Conservation (phyloP, 495 filamentous ascomycete species). For the Hypoxylon subgilvum region DNA sequence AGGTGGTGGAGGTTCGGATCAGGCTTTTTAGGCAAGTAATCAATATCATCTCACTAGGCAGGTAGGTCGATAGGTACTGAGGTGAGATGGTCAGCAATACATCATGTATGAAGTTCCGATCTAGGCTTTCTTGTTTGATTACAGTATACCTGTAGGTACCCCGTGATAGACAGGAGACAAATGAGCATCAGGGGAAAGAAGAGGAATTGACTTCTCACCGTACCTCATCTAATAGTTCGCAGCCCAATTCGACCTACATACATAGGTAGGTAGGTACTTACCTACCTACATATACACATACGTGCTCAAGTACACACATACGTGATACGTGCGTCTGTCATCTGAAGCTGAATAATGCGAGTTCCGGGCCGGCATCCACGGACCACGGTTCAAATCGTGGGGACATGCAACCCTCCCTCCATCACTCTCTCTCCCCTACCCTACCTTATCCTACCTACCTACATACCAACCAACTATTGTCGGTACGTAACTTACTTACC, state of each 20-base stretch:
- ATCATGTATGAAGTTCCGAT: too few species aligned
- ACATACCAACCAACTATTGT: too few species aligned
- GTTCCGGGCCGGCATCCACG: not conserved
- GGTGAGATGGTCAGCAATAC: too few species aligned
- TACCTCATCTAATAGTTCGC: not conserved
- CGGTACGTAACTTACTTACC: too few species aligned
- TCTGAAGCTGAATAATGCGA: too few species aligned
- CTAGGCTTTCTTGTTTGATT: too few species aligned
- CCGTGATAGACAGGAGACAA: too few species aligned
- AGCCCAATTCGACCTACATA: constrained; percentile 5
- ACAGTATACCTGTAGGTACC: too few species aligned
- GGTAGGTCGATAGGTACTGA: too few species aligned
- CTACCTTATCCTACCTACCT: not conserved
- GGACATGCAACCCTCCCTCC: not conserved
- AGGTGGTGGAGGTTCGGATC: constrained; percentile 23
- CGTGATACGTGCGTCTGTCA: too few species aligned
- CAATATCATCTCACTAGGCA: constrained; percentile 12
- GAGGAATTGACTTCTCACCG: constrained; percentile 29
- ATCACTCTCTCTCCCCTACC: not conserved
- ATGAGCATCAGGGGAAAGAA: too few species aligned
- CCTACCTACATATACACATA: not conserved
- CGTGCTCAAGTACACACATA: too few species aligned
- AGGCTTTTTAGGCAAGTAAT: constrained; percentile 35
- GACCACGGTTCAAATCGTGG: not conserved
- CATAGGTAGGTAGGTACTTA: not conserved